phyloP scores from a whole-genome alignment of 1,139 yeast species.

The Blastobotrys proliferans region DNA sequence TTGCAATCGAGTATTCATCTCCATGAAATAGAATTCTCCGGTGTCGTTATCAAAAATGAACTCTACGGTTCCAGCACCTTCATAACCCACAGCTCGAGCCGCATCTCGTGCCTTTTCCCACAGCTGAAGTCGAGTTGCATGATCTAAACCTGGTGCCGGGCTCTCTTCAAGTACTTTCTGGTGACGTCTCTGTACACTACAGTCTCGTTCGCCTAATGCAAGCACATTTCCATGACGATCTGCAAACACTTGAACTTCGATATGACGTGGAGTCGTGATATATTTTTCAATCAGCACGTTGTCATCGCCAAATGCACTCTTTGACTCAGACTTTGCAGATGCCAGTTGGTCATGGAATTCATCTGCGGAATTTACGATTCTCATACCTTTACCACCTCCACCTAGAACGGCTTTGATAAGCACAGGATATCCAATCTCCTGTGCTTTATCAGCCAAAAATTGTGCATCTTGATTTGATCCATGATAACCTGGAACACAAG shows the following conservation, averaged over 20 bases:
- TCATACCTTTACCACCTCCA: slow-evolving; percentile 52
- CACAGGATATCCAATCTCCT: slow-evolving; percentile 44
- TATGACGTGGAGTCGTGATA: slow-evolving; percentile 43
- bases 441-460: slow-evolving; percentile 36
- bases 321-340: slow-evolving; percentile 43
- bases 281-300: slow-evolving; percentile 46
- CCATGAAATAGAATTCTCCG: slow-evolving; percentile 57
- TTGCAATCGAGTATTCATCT: slow-evolving; percentile 60
- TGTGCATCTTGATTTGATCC: slow-evolving; percentile 36
- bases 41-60: slow-evolving; percentile 55
- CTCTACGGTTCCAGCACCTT: slow-evolving; percentile 64
- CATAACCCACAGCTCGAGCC: slow-evolving; percentile 51
- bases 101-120: slow-evolving; percentile 58
- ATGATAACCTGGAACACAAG: slow-evolving; percentile 48
- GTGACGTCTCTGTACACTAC: slow-evolving; percentile 48
- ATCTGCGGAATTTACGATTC: slow-evolving; percentile 36
- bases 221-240: slow-evolving; percentile 43
- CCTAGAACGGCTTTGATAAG: slow-evolving; percentile 50
- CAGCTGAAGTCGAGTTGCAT: slow-evolving; percentile 49
- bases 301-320: slow-evolving; percentile 42
- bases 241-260: slow-evolving; percentile 47
- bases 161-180: slow-evolving; percentile 50
- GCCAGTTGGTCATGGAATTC: slow-evolving; percentile 38
- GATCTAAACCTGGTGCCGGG: slow-evolving; percentile 51
- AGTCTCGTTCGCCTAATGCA: slow-evolving; percentile 47